Evolutionary conservation across 192 early-diverging fungal species (phyloP).

Genomic region (Spizellomyces punctatus): DNA sequence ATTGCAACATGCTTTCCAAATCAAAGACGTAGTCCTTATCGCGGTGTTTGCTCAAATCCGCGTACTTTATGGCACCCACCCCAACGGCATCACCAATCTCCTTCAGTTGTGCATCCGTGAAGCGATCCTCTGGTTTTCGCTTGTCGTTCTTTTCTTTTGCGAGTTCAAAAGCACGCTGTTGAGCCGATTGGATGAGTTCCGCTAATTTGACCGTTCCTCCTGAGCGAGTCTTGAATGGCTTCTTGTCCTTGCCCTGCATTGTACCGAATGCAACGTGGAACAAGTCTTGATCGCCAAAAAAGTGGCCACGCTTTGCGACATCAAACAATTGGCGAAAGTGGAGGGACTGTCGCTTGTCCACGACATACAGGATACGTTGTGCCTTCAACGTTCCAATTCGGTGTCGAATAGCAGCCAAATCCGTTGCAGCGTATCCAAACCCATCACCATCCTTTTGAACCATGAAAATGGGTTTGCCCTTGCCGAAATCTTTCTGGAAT

Average conservation of each 20-base stretch:
- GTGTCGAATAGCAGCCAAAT: slow-evolving; percentile 93
- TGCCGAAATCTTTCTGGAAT: slow-evolving; percentile 63
- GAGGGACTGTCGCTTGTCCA: slow-evolving; percentile 85
- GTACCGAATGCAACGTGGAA: slow-evolving; percentile 93
- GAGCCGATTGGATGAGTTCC: slow-evolving; percentile 86
- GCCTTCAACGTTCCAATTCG: slow-evolving; percentile 87
- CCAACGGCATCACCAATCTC: slow-evolving; percentile 89
- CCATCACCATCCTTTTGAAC: slow-evolving; percentile 91
- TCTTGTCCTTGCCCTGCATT: slow-evolving; percentile 76
- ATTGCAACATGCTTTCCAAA: slow-evolving; percentile 88
- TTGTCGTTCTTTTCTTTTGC: slow-evolving; percentile 82
- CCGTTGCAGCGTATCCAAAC: slow-evolving; percentile 92
- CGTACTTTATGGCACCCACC: slow-evolving; percentile 88
- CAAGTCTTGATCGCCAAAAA: slow-evolving; percentile 88
- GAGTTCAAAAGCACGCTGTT: slow-evolving; percentile 86
- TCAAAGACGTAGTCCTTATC: slow-evolving; percentile 95
- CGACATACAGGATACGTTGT: slow-evolving; percentile 92
- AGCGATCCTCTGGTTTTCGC: slow-evolving; percentile 64
- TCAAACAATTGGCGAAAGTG: slow-evolving; percentile 96
- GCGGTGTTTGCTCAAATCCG: slow-evolving; percentile 88
- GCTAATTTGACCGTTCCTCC: slow-evolving; percentile 95
- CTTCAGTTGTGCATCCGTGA: slow-evolving; percentile 61
- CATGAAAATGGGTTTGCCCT: slow-evolving; percentile 80
- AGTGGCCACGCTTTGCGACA: slow-evolving; percentile 87
- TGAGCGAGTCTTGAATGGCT: slow-evolving; percentile 90